phyloP scores from a whole-genome alignment of 768 basidiomycete species.

The Cyclocybe cylindracea region DNA sequence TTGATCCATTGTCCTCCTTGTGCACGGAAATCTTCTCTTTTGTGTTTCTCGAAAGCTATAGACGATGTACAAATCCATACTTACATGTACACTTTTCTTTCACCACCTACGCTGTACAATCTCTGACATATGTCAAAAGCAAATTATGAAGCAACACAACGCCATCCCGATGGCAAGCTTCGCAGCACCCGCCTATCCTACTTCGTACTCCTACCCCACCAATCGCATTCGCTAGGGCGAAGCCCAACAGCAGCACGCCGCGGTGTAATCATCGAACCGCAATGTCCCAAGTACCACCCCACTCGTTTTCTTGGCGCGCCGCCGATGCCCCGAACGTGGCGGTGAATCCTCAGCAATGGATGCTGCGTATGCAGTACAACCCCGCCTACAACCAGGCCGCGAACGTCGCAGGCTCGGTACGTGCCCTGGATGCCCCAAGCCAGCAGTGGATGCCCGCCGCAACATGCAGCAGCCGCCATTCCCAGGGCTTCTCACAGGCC shows the following conservation, averaged over 20 bases:
- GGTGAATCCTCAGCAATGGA: slow-evolving; percentile 50
- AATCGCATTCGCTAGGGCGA: background rate
- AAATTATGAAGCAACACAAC: too few relatives aligned
- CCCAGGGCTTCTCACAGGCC: slow-evolving; percentile 13
- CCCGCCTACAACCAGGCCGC: slow-evolving; percentile 16
- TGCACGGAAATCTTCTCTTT: too few relatives aligned
- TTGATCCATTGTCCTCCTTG: too few relatives aligned
- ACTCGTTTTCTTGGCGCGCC: slow-evolving; percentile 48
- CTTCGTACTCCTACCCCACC: background rate
- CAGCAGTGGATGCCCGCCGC: slow-evolving; percentile 24
- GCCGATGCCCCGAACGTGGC: slow-evolving; percentile 52
- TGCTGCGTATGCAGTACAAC: slow-evolving; percentile 43
- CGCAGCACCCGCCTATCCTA: background rate
- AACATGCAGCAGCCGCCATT: slow-evolving; percentile 24
- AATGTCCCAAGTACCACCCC: slow-evolving; percentile 12
- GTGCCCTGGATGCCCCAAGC: slow-evolving; percentile 28
- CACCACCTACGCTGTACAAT: too few relatives aligned
- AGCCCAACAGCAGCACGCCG: slow-evolving; percentile 12
- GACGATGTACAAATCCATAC: too few relatives aligned
- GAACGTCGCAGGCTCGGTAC: slow-evolving; percentile 22
- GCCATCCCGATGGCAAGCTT: too few relatives aligned
- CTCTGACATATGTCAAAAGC: too few relatives aligned
- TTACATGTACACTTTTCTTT: too few relatives aligned
- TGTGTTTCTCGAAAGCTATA: too few relatives aligned
- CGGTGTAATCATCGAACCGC: too few relatives aligned